Conservation (phyloP, 257 asterid genomes). For the Nicotiana knightiana region DNA sequence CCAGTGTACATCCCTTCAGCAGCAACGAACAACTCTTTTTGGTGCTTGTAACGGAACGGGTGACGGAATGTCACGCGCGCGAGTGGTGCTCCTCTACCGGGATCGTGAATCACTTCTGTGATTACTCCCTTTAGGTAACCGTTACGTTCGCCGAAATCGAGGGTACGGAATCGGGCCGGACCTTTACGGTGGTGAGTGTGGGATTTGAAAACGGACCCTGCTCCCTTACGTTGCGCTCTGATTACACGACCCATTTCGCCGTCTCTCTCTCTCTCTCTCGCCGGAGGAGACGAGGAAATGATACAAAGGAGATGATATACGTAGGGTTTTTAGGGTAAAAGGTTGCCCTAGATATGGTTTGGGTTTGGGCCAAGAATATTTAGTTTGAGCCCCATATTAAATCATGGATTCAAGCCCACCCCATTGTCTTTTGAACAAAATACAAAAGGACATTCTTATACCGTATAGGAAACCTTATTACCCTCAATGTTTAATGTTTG, state of each 20-base stretch:
- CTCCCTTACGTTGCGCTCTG: constrained; percentile 33
- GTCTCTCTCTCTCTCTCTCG: background rate
- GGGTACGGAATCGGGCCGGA: constrained; percentile 24
- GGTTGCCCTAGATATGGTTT: too few relatives aligned
- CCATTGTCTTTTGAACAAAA: too few relatives aligned
- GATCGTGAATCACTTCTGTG: constrained; percentile 28
- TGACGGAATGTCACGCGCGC: constrained; percentile 25
- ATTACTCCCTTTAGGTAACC: constrained; percentile 26
- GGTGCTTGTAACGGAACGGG: constrained; percentile 23
- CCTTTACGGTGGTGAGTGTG: constrained; percentile 32
- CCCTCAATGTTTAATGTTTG: too few relatives aligned
- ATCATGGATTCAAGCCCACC: too few relatives aligned
- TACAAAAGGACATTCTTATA: too few relatives aligned
- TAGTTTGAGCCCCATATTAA: too few relatives aligned
- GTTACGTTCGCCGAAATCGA: constrained; percentile 30
- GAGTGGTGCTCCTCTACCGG: constrained; percentile 30
- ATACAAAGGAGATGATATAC: background rate
- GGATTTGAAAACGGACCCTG: constrained; percentile 27
- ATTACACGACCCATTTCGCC: constrained; percentile 26
- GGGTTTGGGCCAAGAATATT: too few relatives aligned
- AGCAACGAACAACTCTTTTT: constrained; percentile 20
- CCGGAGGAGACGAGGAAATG: background rate
- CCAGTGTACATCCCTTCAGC: constrained; percentile 20
- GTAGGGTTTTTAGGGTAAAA: background rate
- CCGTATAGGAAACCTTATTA: too few relatives aligned